Base-by-base conservation (phyloP, 75 land plant species). In the Picea glauca region DNA sequence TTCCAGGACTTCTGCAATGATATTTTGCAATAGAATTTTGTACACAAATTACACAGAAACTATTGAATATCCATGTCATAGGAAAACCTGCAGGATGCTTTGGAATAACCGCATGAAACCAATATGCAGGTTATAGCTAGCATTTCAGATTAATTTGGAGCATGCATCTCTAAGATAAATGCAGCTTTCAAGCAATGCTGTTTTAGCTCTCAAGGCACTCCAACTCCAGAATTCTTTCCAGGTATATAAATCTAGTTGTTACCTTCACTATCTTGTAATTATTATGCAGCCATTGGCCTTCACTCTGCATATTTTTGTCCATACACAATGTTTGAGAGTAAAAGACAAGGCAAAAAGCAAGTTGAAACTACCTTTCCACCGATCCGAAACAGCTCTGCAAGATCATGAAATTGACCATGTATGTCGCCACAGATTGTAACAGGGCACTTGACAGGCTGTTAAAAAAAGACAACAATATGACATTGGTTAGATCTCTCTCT, bases 361-460 rank as follows among this genome's bases (percentile, higher is more conserved):
- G 43, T 18, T 70, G 13, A 70, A 70, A 46, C 33, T 23, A 94
- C 98, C 97, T 93, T 92, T 58, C 98, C 98, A 68, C 98, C 98
- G 81, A 96, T 96, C 35, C 88, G 92, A 64, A 96, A 96, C 30
- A 96, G 91, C 77, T 96, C 98, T 11, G 93, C 93, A 83, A 96
- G 98, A 85, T 96, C 98, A 82, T 96, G 98, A 85, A 96, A 96
- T 72, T 96, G 98, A 6, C 98, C 98, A 85, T 95, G 98, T 74
- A 95, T 95, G 72, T 95, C 98, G 61, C 98, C 98, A 87, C 98
- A 95, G 4, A 93, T 88, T 43, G 98, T 95, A 63, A 95, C 98
- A 78, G 98, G 98, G 63, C 98, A 91, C 85, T 91, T 96, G 57
- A 96, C 98, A 75, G 98, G 98, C 98, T 96, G 92, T 87, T 38